Evolutionary conservation across 2,329 filamentous ascomycete species (phyloP).

Genomic region (Fusarium nygamai): DNA sequence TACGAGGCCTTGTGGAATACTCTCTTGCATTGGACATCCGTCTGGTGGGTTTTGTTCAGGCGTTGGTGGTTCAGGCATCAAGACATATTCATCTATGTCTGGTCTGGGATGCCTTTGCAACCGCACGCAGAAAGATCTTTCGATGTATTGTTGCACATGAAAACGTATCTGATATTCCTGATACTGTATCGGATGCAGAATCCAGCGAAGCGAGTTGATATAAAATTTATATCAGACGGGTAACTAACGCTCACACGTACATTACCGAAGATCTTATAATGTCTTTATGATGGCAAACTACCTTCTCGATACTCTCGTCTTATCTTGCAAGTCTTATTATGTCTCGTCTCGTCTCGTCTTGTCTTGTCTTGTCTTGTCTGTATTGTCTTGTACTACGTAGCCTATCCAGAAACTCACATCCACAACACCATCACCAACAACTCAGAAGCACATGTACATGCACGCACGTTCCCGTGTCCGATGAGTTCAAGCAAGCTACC

Average conservation of each 20-base stretch:
- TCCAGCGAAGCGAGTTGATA: background rate
- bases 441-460: constrained; percentile 25
- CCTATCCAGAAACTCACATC: background rate
- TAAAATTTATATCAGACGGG: background rate
- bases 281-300: background rate
- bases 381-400: background rate
- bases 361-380: background rate
- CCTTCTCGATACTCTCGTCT: background rate
- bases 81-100: constrained; percentile 15
- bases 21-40: background rate
- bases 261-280: background rate
- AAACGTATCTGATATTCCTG: background rate
- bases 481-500: constrained; percentile 44
- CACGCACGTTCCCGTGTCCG: constrained; percentile 44
- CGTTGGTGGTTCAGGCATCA: constrained; percentile 39
- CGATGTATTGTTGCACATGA: constrained; percentile 5
- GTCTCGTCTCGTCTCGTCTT: background rate
- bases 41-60: constrained; percentile 3
- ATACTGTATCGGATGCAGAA: background rate
- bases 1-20: constrained; percentile 33
- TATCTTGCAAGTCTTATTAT: background rate
- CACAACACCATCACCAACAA: constrained; percentile 14
- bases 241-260: background rate
- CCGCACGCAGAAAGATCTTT: background rate
- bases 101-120: constrained; percentile 14